Percentiles rank a stretch among this genome's conserved stretches.
Conservation (phyloP, 2,329 filamentous ascomycete species). For the Pyrenochaeta sp. region DNA sequence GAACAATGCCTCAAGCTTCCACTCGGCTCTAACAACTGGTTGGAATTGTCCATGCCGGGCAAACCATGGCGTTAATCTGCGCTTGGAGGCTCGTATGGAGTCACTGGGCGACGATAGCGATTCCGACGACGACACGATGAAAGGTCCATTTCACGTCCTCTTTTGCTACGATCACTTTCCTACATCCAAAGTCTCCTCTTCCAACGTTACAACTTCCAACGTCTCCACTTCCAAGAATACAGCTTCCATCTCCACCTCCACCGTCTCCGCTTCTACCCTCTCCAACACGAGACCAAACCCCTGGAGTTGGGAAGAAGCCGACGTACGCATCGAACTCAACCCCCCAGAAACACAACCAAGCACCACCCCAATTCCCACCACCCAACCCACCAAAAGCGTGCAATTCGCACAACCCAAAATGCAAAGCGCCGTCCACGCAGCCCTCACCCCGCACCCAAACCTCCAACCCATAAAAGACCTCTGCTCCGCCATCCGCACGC, state of each 20-base stretch:
- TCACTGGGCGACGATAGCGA: slow-evolving; percentile 8
- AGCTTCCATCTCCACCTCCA: too few species aligned
- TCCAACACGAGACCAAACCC: too few species aligned
- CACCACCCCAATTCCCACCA: too few species aligned
- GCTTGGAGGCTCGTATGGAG: slow-evolving; percentile 30
- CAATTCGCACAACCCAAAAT: slow-evolving; percentile 21
- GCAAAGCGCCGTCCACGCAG: slow-evolving; percentile 24
- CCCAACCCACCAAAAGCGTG: slow-evolving; percentile 12
- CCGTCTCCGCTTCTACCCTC: too few species aligned
- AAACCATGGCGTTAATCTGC: slow-evolving; percentile 32
- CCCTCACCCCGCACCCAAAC: slow-evolving; percentile 17
- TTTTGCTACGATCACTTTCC: slow-evolving; percentile 20
- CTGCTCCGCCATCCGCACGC: slow-evolving; percentile 20
- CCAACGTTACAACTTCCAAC: too few species aligned
- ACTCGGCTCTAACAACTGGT: slow-evolving; percentile 22
- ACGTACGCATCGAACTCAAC: slow-evolving; percentile 16
- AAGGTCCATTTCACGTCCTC: slow-evolving; percentile 25
- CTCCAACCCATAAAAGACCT: slow-evolving; percentile 24
- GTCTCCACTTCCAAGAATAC: too few species aligned
- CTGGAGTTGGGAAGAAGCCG: slow-evolving; percentile 31
- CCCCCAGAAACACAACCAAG: background rate
- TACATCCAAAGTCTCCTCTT: background rate
- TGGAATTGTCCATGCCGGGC: slow-evolving; percentile 33
- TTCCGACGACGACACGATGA: slow-evolving; percentile 14
- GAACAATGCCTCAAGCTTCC: slow-evolving; percentile 24